Base-by-base conservation (phyloP, 192 early-diverging fungal genomes). In the Podila verticillata region DNA sequence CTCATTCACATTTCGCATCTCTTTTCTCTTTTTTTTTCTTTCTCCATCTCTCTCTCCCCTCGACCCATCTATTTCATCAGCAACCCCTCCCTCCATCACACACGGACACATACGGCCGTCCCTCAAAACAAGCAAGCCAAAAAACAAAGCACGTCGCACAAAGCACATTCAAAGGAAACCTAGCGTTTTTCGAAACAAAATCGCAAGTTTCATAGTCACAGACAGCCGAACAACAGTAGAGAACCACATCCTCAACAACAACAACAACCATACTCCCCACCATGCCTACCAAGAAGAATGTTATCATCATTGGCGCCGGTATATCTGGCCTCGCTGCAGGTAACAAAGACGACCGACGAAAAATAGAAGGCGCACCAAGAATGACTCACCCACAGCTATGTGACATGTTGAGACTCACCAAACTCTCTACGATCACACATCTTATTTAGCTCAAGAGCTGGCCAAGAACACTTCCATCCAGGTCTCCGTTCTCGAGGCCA, bases 281-380 rank as follows among this genome's bases (percentile, higher is more conserved):
- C 30, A 72, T 72, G 69, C 15, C 61, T 34, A 13, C 20, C 34
- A 80, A 72, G 61, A 72, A 72, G 56, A 74, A 72, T 49, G 63
- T 83, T 57, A 65, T 83, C 19, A 72, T 83, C 65, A 72, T 83
- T 48, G 81, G 81, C 32, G 81, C 81, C 48, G 81, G 81, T 58
- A 78, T 83, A 65, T 74, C 81, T 17, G 81, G 81, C 26, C 68
- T 83, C 34, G 68, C 81, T 30, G 81, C 81, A 64, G 81, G 73
- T 75, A 83, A 71, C 62, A 22, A 15, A 6, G 28, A 54, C 22
- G 22, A 24, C 10, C 7, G 0, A 44, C 39, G 17, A 44, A 1
- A 44, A 35, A 35, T 5, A 8, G 34, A 4, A 54, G 1, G 51
- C 51, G 1, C 9, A 7, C 24, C 51, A 1, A 54, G 9, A 26